phyloP scores from a whole-genome alignment of 345 rosid species.

The Nasturtium officinale region DNA sequence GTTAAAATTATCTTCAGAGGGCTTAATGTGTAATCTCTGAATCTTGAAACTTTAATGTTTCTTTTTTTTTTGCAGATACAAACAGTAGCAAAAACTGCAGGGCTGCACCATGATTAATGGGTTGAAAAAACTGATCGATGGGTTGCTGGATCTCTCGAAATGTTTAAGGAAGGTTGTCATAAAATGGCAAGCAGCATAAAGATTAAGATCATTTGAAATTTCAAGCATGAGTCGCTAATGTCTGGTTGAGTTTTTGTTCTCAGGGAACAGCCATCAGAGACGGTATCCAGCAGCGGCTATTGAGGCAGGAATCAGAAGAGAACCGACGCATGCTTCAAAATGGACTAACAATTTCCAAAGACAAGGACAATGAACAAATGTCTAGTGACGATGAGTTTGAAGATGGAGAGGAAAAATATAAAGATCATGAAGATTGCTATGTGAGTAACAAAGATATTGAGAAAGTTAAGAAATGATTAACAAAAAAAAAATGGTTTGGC shows the following conservation, averaged over 20 bases:
- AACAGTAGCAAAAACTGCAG: slow-evolving; percentile 65
- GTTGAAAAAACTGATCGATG: slow-evolving; percentile 66
- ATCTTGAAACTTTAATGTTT: not conserved
- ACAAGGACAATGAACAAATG: slow-evolving; percentile 40
- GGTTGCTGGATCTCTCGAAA: slow-evolving; percentile 75
- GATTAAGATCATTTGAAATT: not conserved
- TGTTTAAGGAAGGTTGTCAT: slow-evolving; percentile 74
- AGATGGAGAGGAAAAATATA: slow-evolving; percentile 28
- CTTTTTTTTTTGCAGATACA: slow-evolving; percentile 49
- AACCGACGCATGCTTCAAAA: slow-evolving; percentile 37
- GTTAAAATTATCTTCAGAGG: not conserved
- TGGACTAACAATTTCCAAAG: slow-evolving; percentile 42
- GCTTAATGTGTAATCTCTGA: not conserved
- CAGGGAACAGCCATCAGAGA: slow-evolving; percentile 71
- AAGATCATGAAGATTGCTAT: slow-evolving; percentile 21
- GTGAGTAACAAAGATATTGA: slow-evolving; percentile 27
- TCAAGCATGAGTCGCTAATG: slow-evolving; percentile 1
- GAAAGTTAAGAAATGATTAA: slow-evolving; percentile 31
- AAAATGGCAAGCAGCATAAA: slow-evolving; percentile 52
- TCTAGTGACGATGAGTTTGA: slow-evolving; percentile 33
- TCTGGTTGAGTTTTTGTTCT: not conserved
- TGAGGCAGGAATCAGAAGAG: slow-evolving; percentile 51
- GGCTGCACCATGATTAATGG: slow-evolving; percentile 60
- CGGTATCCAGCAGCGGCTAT: slow-evolving; percentile 57
- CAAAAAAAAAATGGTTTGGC: not conserved